Percentiles rank a stretch among this genome's conserved stretches.
Conservation (phyloP, 148 eudicot species). For the Rhododendron ovatum region DNA sequence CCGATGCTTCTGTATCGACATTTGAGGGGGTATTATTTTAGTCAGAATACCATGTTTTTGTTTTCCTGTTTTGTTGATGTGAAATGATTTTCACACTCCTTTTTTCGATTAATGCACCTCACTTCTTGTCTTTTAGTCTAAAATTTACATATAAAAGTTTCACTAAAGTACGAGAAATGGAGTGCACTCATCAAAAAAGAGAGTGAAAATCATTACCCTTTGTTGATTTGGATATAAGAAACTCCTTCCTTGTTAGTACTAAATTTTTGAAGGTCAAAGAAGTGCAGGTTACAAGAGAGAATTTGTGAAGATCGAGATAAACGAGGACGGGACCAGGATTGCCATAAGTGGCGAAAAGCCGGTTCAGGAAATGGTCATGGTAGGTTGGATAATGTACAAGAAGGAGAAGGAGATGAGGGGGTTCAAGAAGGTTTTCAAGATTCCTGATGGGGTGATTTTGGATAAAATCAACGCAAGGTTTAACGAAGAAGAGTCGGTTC, state of each 20-base stretch:
- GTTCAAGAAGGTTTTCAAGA: slow-evolving; percentile 50
- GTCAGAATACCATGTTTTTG: background rate
- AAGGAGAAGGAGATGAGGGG: slow-evolving; percentile 33
- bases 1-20: background rate
- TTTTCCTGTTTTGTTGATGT: background rate
- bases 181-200: too few species aligned
- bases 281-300: slow-evolving; percentile 47
- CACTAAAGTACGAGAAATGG: too few species aligned
- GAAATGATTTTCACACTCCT: too few species aligned
- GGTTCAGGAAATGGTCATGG: slow-evolving; percentile 53
- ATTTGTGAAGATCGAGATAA: slow-evolving; percentile 52
- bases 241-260: background rate
- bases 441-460: slow-evolving; percentile 55
- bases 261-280: background rate
- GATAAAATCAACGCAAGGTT: slow-evolving; percentile 57
- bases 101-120: too few species aligned
- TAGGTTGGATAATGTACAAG: slow-evolving; percentile 38
- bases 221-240: too few species aligned
- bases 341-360: slow-evolving; percentile 48
- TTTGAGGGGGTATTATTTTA: too few species aligned
- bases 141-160: too few species aligned
- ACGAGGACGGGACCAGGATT: slow-evolving; percentile 57
- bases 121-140: too few species aligned
- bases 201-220: too few species aligned
- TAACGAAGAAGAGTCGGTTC: slow-evolving; percentile 39